phyloP scores from a whole-genome alignment of 257 asterid species.

The Eustoma russellianum region DNA sequence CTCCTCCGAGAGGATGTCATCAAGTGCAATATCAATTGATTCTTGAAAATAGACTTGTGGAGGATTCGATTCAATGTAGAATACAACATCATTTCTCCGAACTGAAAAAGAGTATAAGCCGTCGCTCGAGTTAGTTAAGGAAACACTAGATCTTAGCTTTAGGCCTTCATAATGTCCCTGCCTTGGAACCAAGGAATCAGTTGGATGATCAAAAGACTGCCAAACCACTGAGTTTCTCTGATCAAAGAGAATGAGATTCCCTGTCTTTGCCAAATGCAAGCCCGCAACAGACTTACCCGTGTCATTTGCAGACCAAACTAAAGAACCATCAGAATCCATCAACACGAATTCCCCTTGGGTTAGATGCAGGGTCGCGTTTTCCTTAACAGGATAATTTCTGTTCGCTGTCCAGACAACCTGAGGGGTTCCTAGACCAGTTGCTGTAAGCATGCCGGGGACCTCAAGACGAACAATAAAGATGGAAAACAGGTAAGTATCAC shows the following conservation, averaged over 20 bases:
- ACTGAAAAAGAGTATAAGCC: constrained; percentile 17
- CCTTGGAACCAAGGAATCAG: constrained; percentile 29
- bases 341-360: constrained; percentile 29
- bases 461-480: constrained; percentile 29
- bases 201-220: constrained; percentile 42
- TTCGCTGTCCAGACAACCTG: constrained; percentile 51
- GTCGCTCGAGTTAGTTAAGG: constrained; percentile 21
- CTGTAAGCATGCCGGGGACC: constrained; percentile 6
- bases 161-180: constrained; percentile 27
- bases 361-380: constrained; percentile 31
- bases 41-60: constrained; percentile 16
- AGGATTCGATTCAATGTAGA: constrained; percentile 17
- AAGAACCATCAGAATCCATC: constrained; percentile 32
- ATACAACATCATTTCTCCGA: constrained; percentile 17
- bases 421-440: constrained; percentile 24
- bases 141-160: constrained; percentile 26
- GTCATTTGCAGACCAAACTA: constrained; percentile 38
- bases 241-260: constrained; percentile 34
- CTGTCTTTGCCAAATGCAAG: constrained; percentile 25
- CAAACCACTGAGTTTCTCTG: constrained; percentile 15
- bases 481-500: constrained; percentile 32
- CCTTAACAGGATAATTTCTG: constrained; percentile 19
- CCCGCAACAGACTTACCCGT: constrained; percentile 23
- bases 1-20: constrained; percentile 6
- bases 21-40: rapidly evolving